A percentile compares a stretch with the other conserved stretches of the same genome.
Evolutionary conservation across 2,329 filamentous ascomycete genomes (phyloP).

Genomic region (Sclerotinia trifoliorum): DNA sequence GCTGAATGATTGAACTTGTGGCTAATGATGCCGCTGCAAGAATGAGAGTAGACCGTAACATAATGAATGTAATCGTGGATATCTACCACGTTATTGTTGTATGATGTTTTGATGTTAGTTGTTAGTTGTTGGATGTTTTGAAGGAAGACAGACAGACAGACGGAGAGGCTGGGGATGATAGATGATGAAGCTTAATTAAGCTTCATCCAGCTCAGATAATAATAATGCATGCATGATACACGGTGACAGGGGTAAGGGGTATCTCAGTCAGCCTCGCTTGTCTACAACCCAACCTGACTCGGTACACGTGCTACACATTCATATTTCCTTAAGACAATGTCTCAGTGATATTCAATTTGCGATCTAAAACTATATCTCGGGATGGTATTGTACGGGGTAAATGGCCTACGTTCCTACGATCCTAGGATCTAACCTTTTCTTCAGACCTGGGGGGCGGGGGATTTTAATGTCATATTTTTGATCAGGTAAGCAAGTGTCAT

Average conservation of each 20-base stretch:
- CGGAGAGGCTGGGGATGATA: slow-evolving; percentile 13
- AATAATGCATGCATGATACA: background rate
- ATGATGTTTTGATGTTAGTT: background rate
- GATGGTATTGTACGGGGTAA: background rate
- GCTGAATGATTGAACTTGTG: slow-evolving; percentile 27
- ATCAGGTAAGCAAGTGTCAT: too few species aligned
- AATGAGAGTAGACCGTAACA: slow-evolving; percentile 17
- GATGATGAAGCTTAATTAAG: background rate
- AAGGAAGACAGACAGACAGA: background rate
- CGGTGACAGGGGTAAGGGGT: background rate
- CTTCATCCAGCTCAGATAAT: slow-evolving; percentile 3
- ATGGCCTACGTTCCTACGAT: background rate
- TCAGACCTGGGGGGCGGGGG: too few species aligned
- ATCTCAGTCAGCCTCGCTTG: background rate
- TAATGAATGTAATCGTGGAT: slow-evolving; percentile 9
- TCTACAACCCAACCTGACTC: background rate
- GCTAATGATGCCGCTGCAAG: slow-evolving; percentile 24
- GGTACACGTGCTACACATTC: background rate
- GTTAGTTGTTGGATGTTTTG: background rate
- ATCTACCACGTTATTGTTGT: background rate
- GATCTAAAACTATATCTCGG: too few species aligned
- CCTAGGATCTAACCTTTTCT: too few species aligned
- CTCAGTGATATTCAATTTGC: background rate
- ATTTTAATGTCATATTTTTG: background rate
- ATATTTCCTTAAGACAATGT: background rate